A percentile compares a stretch with the other conserved stretches of the same genome.
phyloP scores from a whole-genome alignment of 306 rosid species.

The Prunus fruticosa region DNA sequence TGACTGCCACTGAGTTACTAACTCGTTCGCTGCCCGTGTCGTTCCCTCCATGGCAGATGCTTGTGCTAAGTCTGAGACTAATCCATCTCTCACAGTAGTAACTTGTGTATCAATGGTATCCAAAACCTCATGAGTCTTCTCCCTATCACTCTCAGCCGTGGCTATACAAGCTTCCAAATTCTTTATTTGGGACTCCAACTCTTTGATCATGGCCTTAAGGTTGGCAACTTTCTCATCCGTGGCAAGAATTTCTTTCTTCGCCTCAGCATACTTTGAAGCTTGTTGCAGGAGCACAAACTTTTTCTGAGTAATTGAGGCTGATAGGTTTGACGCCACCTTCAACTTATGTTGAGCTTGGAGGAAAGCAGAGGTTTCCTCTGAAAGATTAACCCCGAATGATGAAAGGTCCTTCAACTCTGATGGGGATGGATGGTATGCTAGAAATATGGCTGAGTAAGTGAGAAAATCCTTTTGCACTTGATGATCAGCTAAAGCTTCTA shows the following conservation, averaged over 20 bases:
- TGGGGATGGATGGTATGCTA: not conserved
- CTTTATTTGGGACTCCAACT: no score
- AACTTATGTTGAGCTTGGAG: conserved; percentile 10
- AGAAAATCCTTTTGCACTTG: conserved; percentile 11
- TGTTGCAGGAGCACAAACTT: not conserved
- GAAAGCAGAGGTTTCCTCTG: not conserved
- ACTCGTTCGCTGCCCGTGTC: not conserved
- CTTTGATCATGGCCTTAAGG: no score
- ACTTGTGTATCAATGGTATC: conserved; percentile 2
- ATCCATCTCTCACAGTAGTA: conserved; percentile 1
- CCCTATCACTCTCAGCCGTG: no score
- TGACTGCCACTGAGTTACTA: not conserved
- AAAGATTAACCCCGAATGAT: not conserved
- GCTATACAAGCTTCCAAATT: no score
- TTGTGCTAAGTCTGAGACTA: conserved; percentile 7
- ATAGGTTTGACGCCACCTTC: not conserved
- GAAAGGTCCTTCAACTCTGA: not conserved
- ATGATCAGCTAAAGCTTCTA: not conserved
- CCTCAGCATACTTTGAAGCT: conserved; percentile 6
- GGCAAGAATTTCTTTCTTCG: conserved; percentile 1
- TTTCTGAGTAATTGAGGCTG: conserved; percentile 3
- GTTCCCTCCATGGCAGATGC: conserved; percentile 10
- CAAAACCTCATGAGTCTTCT: not conserved
- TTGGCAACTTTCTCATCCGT: not conserved
- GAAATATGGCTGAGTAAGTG: not conserved